Evolutionary conservation across 768 basidiomycete genomes (phyloP).

Genomic region (Panus rudis): DNA sequence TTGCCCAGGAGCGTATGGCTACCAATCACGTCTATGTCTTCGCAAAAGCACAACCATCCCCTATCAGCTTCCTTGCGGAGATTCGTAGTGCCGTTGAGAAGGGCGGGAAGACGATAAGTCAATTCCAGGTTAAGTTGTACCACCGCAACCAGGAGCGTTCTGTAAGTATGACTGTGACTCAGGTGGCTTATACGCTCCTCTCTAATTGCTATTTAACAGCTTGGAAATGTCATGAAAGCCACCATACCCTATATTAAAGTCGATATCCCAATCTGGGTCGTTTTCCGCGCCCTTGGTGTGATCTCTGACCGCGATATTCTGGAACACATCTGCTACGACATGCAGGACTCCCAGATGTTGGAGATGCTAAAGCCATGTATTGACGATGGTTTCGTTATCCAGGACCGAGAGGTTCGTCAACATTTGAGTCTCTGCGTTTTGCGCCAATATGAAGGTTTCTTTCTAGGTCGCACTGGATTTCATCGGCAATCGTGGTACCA

Average conservation of each 20-base stretch:
- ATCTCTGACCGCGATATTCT: conserved; percentile 97
- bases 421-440: neutral
- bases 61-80: conserved; percentile 92
- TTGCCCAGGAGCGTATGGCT: conserved; percentile 99
- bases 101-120: conserved; percentile 95
- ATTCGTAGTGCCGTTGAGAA: conserved; percentile 97
- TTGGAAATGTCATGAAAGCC: conserved; percentile 91
- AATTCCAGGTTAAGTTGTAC: conserved; percentile 97
- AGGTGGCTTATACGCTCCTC: neutral
- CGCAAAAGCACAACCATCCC: conserved; percentile 94
- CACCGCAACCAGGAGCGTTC: conserved; percentile 84
- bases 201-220: no score
- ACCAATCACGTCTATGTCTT: conserved; percentile 99
- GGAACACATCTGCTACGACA: conserved; percentile 97
- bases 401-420: conserved; percentile 80
- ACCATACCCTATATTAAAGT: conserved; percentile 97
- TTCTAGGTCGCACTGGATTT: conserved; percentile 80
- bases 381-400: conserved; percentile 97
- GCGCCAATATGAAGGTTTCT: conserved; percentile 7
- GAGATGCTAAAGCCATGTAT: conserved; percentile 99
- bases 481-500: conserved; percentile 96
- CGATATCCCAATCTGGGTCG: conserved; percentile 98
- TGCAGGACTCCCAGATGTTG: conserved; percentile 91
- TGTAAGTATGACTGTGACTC: conserved; percentile 39
- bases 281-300: conserved; percentile 95